Percentiles rank a stretch among this genome's conserved stretches.
phyloP scores from a whole-genome alignment of 352 stramenopile species.

The Globisporangium abappressorium region DNA sequence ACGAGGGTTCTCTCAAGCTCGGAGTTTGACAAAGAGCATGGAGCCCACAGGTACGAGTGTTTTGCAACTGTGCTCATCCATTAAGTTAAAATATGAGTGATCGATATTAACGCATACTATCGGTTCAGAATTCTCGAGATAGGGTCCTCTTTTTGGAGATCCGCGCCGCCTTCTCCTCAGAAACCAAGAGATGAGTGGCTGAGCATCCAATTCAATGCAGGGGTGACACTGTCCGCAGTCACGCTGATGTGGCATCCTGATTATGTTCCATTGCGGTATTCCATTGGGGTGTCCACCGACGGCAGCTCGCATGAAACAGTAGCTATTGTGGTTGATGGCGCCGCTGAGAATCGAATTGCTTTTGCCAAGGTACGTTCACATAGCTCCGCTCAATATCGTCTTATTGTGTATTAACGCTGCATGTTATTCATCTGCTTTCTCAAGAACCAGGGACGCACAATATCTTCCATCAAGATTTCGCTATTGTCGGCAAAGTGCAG shows the following conservation, averaged over 20 bases:
- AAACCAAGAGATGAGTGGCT: constrained; percentile 43
- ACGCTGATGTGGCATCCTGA: constrained; percentile 45
- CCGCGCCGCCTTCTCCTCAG: constrained; percentile 21
- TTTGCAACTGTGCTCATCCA: neutral
- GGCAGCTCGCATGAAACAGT: constrained; percentile 44
- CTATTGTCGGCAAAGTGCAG: constrained; percentile 28
- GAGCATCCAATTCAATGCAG: constrained; percentile 44
- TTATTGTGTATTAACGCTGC: neutral
- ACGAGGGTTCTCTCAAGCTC: constrained; percentile 60
- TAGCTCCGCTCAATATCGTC: neutral
- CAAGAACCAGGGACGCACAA: constrained; percentile 22
- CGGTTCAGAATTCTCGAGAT: constrained; percentile 39
- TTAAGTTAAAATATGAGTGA: neutral
- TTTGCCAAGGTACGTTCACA: constrained; percentile 39
- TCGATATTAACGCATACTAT: neutral
- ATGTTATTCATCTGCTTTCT: neutral
- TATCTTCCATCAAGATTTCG: constrained; percentile 47
- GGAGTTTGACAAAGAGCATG: constrained; percentile 53
- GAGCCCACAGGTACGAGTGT: constrained; percentile 23
- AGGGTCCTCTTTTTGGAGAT: constrained; percentile 43
- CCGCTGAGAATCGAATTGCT: constrained; percentile 29
- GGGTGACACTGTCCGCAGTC: constrained; percentile 42
- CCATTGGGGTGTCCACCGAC: constrained; percentile 44
- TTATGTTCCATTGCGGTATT: constrained; percentile 40
- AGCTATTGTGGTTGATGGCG: constrained; percentile 37